Percentiles rank a stretch among this genome's conserved stretches.
These are phyloP conservation scores for Kregervanrija delftensis DNA, from an alignment of 805 yeast genomes.

Conservation along the genomic window DNA sequence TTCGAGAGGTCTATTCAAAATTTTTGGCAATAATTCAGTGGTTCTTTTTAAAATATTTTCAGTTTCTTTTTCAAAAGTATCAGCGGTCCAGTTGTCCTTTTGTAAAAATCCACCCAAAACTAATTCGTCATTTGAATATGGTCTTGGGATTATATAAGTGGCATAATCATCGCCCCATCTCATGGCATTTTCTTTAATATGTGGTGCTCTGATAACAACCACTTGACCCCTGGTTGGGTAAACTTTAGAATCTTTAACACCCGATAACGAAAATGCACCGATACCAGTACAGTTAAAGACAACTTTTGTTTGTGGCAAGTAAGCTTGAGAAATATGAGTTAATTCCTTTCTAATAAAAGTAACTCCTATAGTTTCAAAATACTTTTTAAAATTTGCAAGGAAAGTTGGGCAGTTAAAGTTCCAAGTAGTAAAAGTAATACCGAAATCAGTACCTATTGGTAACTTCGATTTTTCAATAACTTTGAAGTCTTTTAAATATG, in stretches of 20 bases:
- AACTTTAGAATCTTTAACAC: conserved; percentile 53
- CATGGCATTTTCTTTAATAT: conserved; percentile 49
- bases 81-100: conserved; percentile 53
- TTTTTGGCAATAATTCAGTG: conserved; percentile 42
- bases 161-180: conserved; percentile 57
- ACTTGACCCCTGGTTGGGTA: conserved; percentile 82
- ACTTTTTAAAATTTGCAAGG: conserved; percentile 37
- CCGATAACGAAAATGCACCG: conserved; percentile 57
- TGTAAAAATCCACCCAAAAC: conserved; percentile 74
- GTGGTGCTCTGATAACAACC: conserved; percentile 65
- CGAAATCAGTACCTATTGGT: conserved; percentile 49
- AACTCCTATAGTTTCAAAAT: conserved; percentile 45
- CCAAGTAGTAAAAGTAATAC: conserved; percentile 54
- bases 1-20: conserved; percentile 38
- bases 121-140: conserved; percentile 56
- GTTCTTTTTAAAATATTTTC: conserved; percentile 58
- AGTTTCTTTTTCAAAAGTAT: conserved; percentile 50
- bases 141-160: conserved; percentile 70
- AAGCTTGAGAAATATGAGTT: conserved; percentile 53
- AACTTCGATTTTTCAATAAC: conserved; percentile 32
- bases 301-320: conserved; percentile 28
- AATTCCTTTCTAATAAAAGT: conserved; percentile 39
- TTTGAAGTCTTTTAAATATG: conserved; percentile 43
- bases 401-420: conserved; percentile 68
- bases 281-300: conserved; percentile 77